Base-by-base conservation (phyloP, 148 eudicot species). In the Simmondsia chinensis region DNA sequence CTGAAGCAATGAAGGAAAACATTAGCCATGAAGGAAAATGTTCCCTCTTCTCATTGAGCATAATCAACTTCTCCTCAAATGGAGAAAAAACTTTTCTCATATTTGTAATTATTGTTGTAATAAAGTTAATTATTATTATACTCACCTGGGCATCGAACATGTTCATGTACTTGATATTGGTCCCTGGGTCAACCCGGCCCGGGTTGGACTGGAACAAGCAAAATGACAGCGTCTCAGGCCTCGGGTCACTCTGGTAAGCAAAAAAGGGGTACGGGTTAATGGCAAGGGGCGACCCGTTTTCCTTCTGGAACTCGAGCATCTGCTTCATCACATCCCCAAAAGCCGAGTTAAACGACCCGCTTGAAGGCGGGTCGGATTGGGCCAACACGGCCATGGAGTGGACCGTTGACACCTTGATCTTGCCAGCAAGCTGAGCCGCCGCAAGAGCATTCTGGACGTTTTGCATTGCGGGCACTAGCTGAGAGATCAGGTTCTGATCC, bases 191-290 rank as follows among this genome's bases (percentile, higher is more conserved):
- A 11, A 81, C 63, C 63, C 88, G 83, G 0, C 95, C 97, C 1
- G 77, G 60, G 35, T 84, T 89, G 15, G 83, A 83, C 55, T 78
- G 82, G 53, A 89, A 84, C 24, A 84, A 68, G 54, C 87, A 80
- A 55, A 77, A 89, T 1, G 80, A 74, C 30, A 84, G 50, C 13
- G 93, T 76, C 11, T 79, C 85, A 4, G 84, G 67, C 36, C 93
- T 70, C 0, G 87, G 69, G 46, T 89, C 93, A 6, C 85, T 77
- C 29, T 62, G 72, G 47, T 84, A 89, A 1, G 97, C 97, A 44
- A 89, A 89, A 65, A 69, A 89, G 6, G 97, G 97, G 63, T 89
- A 89, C 10, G 95, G 89, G 59, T 89, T 89, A 35, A 84, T 78
- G 62, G 86, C 59, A 53, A 89, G 69, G 16, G 97, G 97, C 9